Base-by-base conservation (phyloP, 306 rosid genomes). In the Calophaca sinica region DNA sequence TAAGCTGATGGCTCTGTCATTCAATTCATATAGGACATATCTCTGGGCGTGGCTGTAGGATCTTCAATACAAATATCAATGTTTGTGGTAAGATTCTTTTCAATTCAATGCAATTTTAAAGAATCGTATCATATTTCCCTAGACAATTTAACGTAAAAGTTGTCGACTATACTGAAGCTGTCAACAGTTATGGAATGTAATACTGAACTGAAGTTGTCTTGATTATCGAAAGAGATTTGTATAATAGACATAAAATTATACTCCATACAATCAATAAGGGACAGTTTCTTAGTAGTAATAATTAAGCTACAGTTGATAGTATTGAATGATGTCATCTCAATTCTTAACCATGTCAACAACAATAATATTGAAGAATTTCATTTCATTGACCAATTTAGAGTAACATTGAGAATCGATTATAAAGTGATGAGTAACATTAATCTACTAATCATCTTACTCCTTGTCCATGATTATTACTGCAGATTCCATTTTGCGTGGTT, bases 401-500 rank as follows among this genome's bases (percentile, higher is more conserved):
- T 36, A n/a, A 28, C 31, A 32, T 45, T 46, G 28, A 46, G 9
- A n/a, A 11, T 29, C 5, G 31, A 15, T 48, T 7, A 33, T 12
- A 12, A 33, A 60, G 44, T 60, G 44, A 60, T 35, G 10, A 36
- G 29, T 38, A 35, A n/a, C 45, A 61, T 36, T 60, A 31, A 20
- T 20, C 33, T 62, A 41, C 33, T 39, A 39, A 39, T 62, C 35
- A 39, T 9, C 32, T 62, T 33, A 62, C 26, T 42, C 33, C 7
- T 32, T n/a, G 5, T 68, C 9, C 60, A 68, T 68, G 64, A 46
- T 70, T 26, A 29, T 48, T 67, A 67, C 28, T 42, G 83, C 89
- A 90, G 91, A 83, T 90, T 84, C 96, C 96, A 28, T 88, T 85
- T 60, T 86, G 84, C 62, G 96, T 90, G 33, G 85, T 86, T 60